Conservation (phyloP, 306 rosid genomes). For the Vicia sativa region DNA sequence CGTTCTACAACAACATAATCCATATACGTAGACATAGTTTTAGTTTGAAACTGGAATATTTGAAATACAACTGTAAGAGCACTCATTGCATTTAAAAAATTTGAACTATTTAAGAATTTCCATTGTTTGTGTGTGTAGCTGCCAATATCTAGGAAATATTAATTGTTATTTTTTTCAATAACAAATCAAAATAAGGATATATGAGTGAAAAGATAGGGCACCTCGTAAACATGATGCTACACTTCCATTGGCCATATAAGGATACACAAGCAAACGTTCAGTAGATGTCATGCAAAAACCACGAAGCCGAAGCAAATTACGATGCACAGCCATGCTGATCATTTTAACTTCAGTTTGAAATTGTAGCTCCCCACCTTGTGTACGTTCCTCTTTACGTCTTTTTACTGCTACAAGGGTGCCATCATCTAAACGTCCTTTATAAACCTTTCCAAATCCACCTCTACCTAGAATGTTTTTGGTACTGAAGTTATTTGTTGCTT, state of each 20-base stretch:
- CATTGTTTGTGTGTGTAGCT: background rate
- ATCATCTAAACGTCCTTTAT: slow-evolving; percentile 93
- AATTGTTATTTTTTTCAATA: too few relatives aligned
- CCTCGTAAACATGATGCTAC: too few relatives aligned
- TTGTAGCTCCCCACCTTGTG: slow-evolving; percentile 93
- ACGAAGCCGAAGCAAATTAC: slow-evolving; percentile 90
- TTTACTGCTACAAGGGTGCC: slow-evolving; percentile 94
- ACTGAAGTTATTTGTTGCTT: slow-evolving; percentile 87
- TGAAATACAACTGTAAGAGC: too few relatives aligned
- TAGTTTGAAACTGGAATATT: too few relatives aligned
- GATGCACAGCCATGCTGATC: slow-evolving; percentile 99
- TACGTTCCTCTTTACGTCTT: slow-evolving; percentile 93
- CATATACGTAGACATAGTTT: too few relatives aligned
- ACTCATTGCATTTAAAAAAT: slow-evolving; percentile 21
- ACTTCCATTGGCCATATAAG: too few relatives aligned
- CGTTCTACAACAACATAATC: too few relatives aligned
- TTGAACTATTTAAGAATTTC: slow-evolving; percentile 2
- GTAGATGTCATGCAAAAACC: too few relatives aligned
- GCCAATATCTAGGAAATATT: background rate
- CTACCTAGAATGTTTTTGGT: slow-evolving; percentile 81
- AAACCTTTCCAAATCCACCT: slow-evolving; percentile 98
- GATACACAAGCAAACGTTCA: too few relatives aligned
- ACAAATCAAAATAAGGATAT: too few relatives aligned
- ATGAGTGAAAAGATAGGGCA: too few relatives aligned
- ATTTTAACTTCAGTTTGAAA: slow-evolving; percentile 97